These are phyloP conservation scores for Casaregolazyma lundiana DNA, from an alignment of 1,139 yeast species.

Conservation along the genomic window DNA sequence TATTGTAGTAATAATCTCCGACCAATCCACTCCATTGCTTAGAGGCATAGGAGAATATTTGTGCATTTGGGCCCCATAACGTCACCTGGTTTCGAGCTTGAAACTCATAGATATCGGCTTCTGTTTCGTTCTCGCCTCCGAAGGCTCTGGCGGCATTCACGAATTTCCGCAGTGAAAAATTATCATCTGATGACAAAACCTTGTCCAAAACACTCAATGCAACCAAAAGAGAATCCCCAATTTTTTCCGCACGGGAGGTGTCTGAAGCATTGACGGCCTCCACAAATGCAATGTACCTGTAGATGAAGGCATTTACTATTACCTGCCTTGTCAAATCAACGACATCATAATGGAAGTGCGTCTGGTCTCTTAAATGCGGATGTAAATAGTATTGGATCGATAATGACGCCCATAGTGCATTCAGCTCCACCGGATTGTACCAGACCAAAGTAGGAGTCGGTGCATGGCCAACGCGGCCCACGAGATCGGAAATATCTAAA, in stretches of 20 bases:
- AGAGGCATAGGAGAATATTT: slow-evolving; percentile 18
- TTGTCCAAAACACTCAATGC: slow-evolving; percentile 13
- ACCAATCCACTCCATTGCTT: slow-evolving; percentile 21
- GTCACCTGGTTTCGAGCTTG: slow-evolving; percentile 20
- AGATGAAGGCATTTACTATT: slow-evolving; percentile 15
- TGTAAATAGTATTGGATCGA: slow-evolving; percentile 3
- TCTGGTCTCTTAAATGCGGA: slow-evolving; percentile 11
- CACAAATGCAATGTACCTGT: slow-evolving; percentile 13
- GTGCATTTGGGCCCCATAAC: slow-evolving; percentile 18
- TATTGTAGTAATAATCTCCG: slow-evolving; percentile 15
- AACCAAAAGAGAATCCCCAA: neutral
- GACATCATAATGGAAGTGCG: slow-evolving; percentile 18
- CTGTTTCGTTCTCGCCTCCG: slow-evolving; percentile 1
- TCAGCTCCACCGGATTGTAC: slow-evolving; percentile 15
- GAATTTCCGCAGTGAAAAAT: slow-evolving; percentile 3
- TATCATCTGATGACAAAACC: slow-evolving; percentile 15
- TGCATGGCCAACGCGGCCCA: slow-evolving; percentile 14
- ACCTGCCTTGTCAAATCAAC: slow-evolving; percentile 20
- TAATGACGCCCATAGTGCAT: slow-evolving; percentile 13
- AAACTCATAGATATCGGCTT: slow-evolving; percentile 16
- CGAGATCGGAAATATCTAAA: slow-evolving; percentile 12
- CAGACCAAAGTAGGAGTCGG: slow-evolving; percentile 10
- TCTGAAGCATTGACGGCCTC: slow-evolving; percentile 1
- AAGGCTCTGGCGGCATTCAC: slow-evolving; percentile 1
- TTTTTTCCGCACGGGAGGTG: neutral